Conservation (phyloP, 2,329 filamentous ascomycete genomes). For the Phaeosphaeriaceae sp. region DNA sequence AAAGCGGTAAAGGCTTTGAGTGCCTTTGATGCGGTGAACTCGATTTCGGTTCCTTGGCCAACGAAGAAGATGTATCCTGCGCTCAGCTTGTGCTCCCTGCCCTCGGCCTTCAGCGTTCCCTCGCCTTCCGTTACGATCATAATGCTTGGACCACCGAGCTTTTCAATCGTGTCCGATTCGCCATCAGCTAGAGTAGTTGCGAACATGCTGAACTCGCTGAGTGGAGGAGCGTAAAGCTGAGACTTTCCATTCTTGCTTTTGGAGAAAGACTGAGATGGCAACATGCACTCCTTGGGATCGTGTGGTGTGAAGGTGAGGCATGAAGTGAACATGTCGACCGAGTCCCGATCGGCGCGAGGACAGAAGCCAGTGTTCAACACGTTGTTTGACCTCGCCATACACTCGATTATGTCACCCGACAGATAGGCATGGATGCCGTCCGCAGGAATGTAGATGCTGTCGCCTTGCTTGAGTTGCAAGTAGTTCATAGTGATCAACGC, state of each 20-base stretch:
- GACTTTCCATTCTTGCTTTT: conserved; percentile 67
- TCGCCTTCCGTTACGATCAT: conserved; percentile 67
- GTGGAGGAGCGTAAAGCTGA: conserved; percentile 68
- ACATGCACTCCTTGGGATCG: conserved; percentile 61
- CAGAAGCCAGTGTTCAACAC: conserved; percentile 79
- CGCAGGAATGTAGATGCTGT: conserved; percentile 73
- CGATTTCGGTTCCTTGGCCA: conserved; percentile 62
- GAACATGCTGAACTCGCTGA: conserved; percentile 76
- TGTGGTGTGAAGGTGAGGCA: conserved; percentile 71
- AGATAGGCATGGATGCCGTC: conserved; percentile 79
- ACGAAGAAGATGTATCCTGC: conserved; percentile 73
- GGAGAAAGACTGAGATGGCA: conserved; percentile 59
- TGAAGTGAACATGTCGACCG: conserved; percentile 67
- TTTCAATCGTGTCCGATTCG: conserved; percentile 65
- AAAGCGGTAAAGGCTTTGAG: conserved; percentile 59
- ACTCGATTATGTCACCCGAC: conserved; percentile 76
- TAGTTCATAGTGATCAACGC: conserved; percentile 79
- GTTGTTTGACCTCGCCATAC: conserved; percentile 78
- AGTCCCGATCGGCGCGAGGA: conserved; percentile 69
- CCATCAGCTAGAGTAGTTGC: conserved; percentile 62
- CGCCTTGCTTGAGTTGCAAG: conserved; percentile 68
- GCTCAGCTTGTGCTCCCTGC: conserved; percentile 60
- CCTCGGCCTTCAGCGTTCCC: conserved; percentile 63
- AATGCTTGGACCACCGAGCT: conserved; percentile 67
- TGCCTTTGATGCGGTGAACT: conserved; percentile 53